Conservation (phyloP, 2,329 filamentous ascomycete genomes). For the Xylariomycetidae sp. region DNA sequence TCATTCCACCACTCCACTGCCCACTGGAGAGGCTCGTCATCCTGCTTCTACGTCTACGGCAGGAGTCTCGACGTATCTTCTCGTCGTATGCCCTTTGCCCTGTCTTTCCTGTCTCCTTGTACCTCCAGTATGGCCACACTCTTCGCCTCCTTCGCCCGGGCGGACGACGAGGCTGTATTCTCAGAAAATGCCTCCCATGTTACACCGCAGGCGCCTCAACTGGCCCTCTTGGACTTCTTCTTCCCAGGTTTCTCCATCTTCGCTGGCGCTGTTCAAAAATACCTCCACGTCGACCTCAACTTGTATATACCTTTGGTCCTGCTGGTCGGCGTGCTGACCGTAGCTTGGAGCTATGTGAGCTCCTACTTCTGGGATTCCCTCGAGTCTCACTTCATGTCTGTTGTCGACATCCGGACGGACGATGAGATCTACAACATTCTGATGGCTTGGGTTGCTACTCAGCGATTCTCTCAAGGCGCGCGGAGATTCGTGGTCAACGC, state of each 20-base stretch:
- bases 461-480: slow-evolving; percentile 53
- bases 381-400: slow-evolving; percentile 54
- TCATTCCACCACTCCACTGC: too few species aligned
- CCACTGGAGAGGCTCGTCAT: too few species aligned
- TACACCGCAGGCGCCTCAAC: slow-evolving; percentile 27
- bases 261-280: slow-evolving; percentile 45
- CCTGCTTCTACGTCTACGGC: too few species aligned
- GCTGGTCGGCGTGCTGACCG: slow-evolving; percentile 39
- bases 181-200: too few species aligned
- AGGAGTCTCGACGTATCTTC: too few species aligned
- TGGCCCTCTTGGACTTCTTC: slow-evolving; percentile 53
- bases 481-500: slow-evolving; percentile 61
- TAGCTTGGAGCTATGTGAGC: slow-evolving; percentile 48
- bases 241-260: slow-evolving; percentile 60
- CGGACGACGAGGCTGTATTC: too few species aligned
- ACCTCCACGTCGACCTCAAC: slow-evolving; percentile 56
- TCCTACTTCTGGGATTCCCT: slow-evolving; percentile 42
- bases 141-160: too few species aligned
- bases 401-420: slow-evolving; percentile 59
- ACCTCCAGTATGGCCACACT: too few species aligned
- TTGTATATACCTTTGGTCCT: slow-evolving; percentile 55
- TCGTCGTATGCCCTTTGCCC: too few species aligned
- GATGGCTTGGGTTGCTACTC: slow-evolving; percentile 62
- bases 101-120: too few species aligned
- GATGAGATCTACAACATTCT: slow-evolving; percentile 70